Base-by-base conservation (phyloP, 805 yeast species). In the Zygosaccharomyces siamensis region DNA sequence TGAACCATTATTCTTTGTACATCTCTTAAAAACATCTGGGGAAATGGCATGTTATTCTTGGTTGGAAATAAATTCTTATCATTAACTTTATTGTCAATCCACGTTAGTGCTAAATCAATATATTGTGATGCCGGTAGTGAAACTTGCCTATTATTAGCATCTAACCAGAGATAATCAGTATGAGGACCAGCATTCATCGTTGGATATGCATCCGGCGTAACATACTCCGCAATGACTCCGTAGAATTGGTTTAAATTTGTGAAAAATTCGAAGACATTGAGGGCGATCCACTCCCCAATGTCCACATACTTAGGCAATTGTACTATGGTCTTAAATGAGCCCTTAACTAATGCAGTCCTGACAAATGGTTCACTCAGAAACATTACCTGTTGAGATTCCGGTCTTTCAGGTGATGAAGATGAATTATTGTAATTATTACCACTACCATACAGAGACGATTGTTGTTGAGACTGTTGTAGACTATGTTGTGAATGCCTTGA, bases 121-220 rank as follows among this genome's bases (percentile, higher is more conserved):
- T 92, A 93, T 56, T 89, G 95, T 53, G 82, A 76, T 1, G 99
- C 98, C 5, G 98, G 97, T 26, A 93, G 75, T 46, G 89, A 85
- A 12, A 87, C 80, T 6, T 92, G 80, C 65, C 89, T 87, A 41
- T 86, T 87, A 48, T 83, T 79, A 38, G 81, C 75, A 67, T 88
- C 96, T 18, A 89, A 78, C 97, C 98, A 93, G 31, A 87, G 71
- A 61, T 93, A 93, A 60, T 89, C 96, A 4, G 90, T 83, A 49
- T 83, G 83, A 2, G 96, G 89, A 3, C 97, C 99, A 0, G 98
- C 99, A 59, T 81, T 89, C 99, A 93, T 93, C 1, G 92, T 84
- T 10, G 96, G 96, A 60, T 83, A 88, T 26, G 83, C 78, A 58
- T 87, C 95, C 0, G 96, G 90, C 2, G 96, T 89, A 36, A 92